A percentile compares a stretch with the other conserved stretches of the same genome.
These are phyloP conservation scores for Physcomitrellopsis africana DNA, from an alignment of 225 moss, liverwort and hornwort species.

Conservation along the genomic window DNA sequence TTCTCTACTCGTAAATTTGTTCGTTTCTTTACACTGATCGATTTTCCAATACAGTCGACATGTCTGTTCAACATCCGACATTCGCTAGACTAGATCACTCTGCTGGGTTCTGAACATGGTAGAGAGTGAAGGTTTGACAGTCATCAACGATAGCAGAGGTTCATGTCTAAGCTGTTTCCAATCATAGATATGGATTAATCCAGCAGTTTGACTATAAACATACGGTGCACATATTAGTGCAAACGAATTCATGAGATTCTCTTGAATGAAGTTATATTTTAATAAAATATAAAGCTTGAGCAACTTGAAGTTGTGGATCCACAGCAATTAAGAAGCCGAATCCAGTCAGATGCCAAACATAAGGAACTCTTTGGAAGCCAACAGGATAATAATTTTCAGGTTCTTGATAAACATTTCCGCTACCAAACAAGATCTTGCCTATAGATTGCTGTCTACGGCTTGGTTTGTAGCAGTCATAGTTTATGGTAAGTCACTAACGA, in stretches of 20 bases:
- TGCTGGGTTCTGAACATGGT: neutral
- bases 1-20: constrained; percentile 23
- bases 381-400: constrained; percentile 38
- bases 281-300: constrained; percentile 22
- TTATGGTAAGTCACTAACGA: constrained; percentile 26
- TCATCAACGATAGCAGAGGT: too few species aligned
- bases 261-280: neutral
- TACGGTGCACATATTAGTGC: neutral
- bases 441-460: constrained; percentile 6
- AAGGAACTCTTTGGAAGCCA: constrained; percentile 60
- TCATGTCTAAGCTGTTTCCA: too few species aligned
- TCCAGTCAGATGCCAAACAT: constrained; percentile 63
- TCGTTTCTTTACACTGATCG: too few species aligned
- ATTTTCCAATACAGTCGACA: too few species aligned
- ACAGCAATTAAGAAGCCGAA: constrained; percentile 51
- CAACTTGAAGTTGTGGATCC: constrained; percentile 45
- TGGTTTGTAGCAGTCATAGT: constrained; percentile 10
- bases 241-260: neutral
- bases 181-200: too few species aligned
- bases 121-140: neutral
- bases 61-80: neutral
- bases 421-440: neutral
- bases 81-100: neutral
- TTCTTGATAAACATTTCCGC: constrained; percentile 32
- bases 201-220: neutral